A percentile compares a stretch with the other conserved stretches of the same genome.
phyloP scores from a whole-genome alignment of 2,329 filamentous ascomycete genomes.

The Penicillium sp. region DNA sequence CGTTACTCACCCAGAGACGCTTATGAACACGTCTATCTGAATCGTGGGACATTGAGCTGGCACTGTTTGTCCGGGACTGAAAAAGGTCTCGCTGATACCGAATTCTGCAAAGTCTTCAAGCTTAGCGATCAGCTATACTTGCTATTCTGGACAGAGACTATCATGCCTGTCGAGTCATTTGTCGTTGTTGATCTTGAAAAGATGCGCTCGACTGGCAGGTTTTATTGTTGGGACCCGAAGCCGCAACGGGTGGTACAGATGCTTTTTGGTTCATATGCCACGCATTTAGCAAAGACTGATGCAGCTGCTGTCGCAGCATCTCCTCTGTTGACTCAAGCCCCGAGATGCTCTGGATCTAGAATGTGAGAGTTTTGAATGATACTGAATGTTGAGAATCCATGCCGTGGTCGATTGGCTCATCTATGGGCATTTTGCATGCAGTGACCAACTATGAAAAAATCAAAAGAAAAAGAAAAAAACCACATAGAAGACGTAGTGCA shows the following conservation, averaged over 20 bases:
- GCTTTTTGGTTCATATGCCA: not conserved
- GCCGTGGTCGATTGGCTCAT: too few species aligned
- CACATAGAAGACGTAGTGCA: too few species aligned
- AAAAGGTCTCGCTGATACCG: not conserved
- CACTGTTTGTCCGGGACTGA: not conserved
- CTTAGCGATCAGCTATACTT: not conserved
- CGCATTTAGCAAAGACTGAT: not conserved
- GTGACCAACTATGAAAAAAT: too few species aligned
- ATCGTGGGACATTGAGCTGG: not conserved
- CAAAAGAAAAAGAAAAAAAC: too few species aligned
- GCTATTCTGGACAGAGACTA: not conserved
- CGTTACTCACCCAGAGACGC: not conserved
- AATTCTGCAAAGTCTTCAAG: not conserved
- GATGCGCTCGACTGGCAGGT: not conserved
- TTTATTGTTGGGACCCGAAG: not conserved
- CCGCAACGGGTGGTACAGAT: not conserved
- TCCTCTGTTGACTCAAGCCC: too few species aligned
- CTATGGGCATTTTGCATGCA: too few species aligned
- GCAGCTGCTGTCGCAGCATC: too few species aligned
- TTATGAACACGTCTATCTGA: not conserved
- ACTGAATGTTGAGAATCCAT: too few species aligned
- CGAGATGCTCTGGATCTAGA: too few species aligned
- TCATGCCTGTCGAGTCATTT: slow-evolving; percentile 1
- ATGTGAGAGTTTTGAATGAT: too few species aligned
- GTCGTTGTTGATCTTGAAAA: not conserved